phyloP scores from a whole-genome alignment of 140 eudicot species.

The Stevia rebaudiana region DNA sequence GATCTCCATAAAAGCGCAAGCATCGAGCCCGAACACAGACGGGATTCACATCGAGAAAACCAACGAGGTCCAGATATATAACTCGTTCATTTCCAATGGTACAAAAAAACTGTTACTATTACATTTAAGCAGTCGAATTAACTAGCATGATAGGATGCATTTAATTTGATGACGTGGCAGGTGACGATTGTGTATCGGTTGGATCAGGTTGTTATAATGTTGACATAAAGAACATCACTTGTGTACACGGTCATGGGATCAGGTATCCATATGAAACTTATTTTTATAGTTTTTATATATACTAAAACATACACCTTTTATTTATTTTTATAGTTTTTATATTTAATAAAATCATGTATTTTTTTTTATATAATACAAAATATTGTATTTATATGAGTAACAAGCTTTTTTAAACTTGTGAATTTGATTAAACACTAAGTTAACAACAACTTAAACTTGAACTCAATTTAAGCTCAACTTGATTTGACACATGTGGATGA shows the following conservation, averaged over 20 bases:
- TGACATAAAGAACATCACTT: slow-evolving; percentile 58
- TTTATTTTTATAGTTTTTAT: too few relatives aligned
- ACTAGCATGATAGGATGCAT: neutral
- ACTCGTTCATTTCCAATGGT: slow-evolving; percentile 69
- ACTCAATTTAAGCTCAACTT: too few relatives aligned
- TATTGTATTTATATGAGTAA: too few relatives aligned
- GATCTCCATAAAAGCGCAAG: slow-evolving; percentile 50
- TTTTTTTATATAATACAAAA: too few relatives aligned
- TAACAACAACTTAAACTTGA: too few relatives aligned
- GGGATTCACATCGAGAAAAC: slow-evolving; percentile 79
- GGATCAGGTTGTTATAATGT: slow-evolving; percentile 68
- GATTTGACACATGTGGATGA: too few relatives aligned
- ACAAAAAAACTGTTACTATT: neutral
- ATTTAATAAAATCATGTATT: too few relatives aligned
- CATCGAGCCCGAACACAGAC: slow-evolving; percentile 66
- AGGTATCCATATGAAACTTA: slow-evolving; percentile 35
- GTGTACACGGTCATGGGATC: slow-evolving; percentile 85
- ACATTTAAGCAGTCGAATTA: neutral
- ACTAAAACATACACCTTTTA: too few relatives aligned
- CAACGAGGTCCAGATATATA: slow-evolving; percentile 42
- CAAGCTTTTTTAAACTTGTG: too few relatives aligned
- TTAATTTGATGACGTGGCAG: slow-evolving; percentile 22
- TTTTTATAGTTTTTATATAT: too few relatives aligned
- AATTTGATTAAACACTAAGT: too few relatives aligned
- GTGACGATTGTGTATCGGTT: slow-evolving; percentile 79